Evolutionary conservation across 192 early-diverging fungal genomes (phyloP).

Genomic region (Thamnidium elegans): DNA sequence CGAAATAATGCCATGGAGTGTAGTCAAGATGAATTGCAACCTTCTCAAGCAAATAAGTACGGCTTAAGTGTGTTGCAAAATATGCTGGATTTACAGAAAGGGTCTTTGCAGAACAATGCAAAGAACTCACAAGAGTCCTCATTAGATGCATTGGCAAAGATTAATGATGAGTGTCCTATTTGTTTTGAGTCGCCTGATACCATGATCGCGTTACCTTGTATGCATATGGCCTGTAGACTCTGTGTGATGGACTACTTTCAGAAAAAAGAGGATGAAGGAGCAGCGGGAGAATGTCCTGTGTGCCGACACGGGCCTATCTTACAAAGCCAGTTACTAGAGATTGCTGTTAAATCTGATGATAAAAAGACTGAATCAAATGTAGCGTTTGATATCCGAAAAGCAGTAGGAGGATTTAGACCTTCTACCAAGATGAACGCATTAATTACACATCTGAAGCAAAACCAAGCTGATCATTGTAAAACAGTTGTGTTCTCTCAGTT

Average conservation of each 20-base stretch:
- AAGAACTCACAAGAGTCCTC: background rate
- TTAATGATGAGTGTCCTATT: conserved; percentile 46
- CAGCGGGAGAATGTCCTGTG: conserved; percentile 51
- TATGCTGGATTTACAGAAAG: background rate
- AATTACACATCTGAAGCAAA: conserved; percentile 36
- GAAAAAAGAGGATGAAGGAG: conserved; percentile 43
- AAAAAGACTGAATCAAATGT: background rate
- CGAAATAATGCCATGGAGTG: conserved; percentile 14
- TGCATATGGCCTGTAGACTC: conserved; percentile 51
- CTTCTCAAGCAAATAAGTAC: background rate
- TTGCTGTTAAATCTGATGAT: conserved; percentile 10
- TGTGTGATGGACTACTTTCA: conserved; percentile 55
- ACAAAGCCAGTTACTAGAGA: conserved; percentile 44
- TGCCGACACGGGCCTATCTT: conserved; percentile 49
- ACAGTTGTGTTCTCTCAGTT: conserved; percentile 95
- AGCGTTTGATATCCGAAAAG: conserved; percentile 21
- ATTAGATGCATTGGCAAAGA: background rate
- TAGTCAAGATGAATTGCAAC: background rate
- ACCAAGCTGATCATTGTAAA: conserved; percentile 44
- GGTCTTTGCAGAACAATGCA: background rate
- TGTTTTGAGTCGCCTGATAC: conserved; percentile 52
- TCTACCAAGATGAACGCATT: conserved; percentile 52
- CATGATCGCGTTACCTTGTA: conserved; percentile 52
- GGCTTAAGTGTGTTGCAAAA: conserved; percentile 3
- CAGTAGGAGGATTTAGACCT: conserved; percentile 22